These are phyloP conservation scores for Aeminium ludgeri DNA, from an alignment of 495 filamentous ascomycete species.

Conservation along the genomic window DNA sequence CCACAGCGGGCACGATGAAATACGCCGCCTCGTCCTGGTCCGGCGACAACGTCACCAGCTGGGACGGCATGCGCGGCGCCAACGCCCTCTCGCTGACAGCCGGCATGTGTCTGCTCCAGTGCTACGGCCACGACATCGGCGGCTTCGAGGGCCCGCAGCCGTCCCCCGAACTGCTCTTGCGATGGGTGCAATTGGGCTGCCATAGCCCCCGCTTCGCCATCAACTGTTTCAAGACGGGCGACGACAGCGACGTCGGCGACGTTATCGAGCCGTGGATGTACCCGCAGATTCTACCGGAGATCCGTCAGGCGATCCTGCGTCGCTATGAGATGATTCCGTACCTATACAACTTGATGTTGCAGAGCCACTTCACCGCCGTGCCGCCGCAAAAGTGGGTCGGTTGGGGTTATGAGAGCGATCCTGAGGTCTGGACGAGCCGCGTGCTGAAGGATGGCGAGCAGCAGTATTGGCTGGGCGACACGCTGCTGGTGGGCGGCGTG, in stretches of 20 bases:
- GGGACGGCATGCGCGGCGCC: constrained; percentile 46
- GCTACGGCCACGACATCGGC: constrained; percentile 54
- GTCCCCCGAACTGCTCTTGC: constrained; percentile 47
- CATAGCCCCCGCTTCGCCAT: constrained; percentile 54
- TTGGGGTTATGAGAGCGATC: constrained; percentile 49
- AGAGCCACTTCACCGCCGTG: constrained; percentile 38
- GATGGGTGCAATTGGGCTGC: constrained; percentile 54
- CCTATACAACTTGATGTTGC: constrained; percentile 44
- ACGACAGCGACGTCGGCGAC: constrained; percentile 43
- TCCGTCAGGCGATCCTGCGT: constrained; percentile 46
- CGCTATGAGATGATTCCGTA: constrained; percentile 55
- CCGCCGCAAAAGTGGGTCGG: constrained; percentile 52
- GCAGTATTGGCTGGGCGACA: constrained; percentile 56
- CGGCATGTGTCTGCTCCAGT: constrained; percentile 45
- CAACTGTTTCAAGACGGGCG: constrained; percentile 57
- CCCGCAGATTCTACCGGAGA: constrained; percentile 39
- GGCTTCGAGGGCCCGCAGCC: constrained; percentile 57
- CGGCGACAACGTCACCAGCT: constrained; percentile 26
- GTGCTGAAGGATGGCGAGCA: constrained; percentile 37
- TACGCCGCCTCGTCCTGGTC: constrained; percentile 52
- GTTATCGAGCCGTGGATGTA: constrained; percentile 65
- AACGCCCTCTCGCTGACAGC: constrained; percentile 50
- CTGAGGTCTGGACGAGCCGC: constrained; percentile 41
- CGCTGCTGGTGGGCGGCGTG: constrained; percentile 47
- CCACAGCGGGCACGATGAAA: constrained; percentile 48